Evolutionary conservation across 192 early-diverging fungal species (phyloP).

Genomic region (Gaertneriomyces sp.): DNA sequence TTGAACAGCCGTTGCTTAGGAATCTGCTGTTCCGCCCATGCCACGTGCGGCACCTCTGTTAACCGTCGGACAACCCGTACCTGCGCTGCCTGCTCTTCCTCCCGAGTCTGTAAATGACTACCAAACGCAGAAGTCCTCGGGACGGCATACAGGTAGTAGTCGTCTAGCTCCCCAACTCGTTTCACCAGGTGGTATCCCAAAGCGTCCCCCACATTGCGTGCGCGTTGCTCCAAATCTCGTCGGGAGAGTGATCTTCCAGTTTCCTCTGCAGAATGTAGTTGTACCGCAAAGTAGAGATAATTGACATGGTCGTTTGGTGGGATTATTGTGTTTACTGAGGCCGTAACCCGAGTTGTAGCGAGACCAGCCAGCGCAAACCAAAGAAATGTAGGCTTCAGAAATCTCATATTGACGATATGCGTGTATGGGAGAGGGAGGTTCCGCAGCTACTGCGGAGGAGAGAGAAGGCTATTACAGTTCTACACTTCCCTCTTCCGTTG

Average conservation of each 20-base stretch:
- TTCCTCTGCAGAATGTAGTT: slow-evolving; percentile 12
- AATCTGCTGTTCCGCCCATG: slow-evolving; percentile 40
- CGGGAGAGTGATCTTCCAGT: not conserved
- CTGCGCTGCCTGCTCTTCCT: not conserved
- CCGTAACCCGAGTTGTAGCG: not conserved
- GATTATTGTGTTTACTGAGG: not conserved
- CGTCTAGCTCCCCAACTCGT: slow-evolving; percentile 61
- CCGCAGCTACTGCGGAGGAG: no score
- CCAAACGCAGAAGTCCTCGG: slow-evolving; percentile 24
- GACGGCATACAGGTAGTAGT: slow-evolving; percentile 64
- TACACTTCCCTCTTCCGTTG: no score
- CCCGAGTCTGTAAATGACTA: not conserved
- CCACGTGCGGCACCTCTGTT: slow-evolving; percentile 13
- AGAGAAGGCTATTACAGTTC: no score
- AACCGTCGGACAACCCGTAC: slow-evolving; percentile 7
- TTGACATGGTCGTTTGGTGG: slow-evolving; percentile 39
- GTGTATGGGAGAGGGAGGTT: no score
- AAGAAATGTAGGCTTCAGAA: no score
- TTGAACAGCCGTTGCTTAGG: slow-evolving; percentile 40
- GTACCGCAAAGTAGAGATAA: slow-evolving; percentile 48
- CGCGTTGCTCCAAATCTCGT: slow-evolving; percentile 10
- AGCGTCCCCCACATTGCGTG: slow-evolving; percentile 11
- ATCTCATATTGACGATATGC: no score
- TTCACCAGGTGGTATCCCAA: slow-evolving; percentile 42
- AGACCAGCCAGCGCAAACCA: no score